Base-by-base conservation (phyloP, 1,284 basidiomycete genomes). In the Austroboletus novae-zelandiae region DNA sequence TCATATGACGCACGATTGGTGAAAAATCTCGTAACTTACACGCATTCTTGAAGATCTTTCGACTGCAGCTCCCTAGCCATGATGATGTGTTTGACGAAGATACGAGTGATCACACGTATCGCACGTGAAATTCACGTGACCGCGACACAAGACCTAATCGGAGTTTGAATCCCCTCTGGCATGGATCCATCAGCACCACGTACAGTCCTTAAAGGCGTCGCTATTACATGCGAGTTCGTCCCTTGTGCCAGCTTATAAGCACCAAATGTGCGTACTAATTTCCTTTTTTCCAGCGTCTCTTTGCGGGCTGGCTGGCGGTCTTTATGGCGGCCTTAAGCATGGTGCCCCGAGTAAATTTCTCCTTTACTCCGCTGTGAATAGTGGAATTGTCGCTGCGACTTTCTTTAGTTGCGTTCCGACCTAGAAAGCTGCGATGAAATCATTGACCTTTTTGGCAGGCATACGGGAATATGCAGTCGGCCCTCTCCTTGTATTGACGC, bases 201-300 rank as follows among this genome's bases (percentile, higher is more conserved):
- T 40, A 77, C 74, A 23, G 73, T 88, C 42, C 71, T 77, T 25
- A 71, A 76, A 51, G 81, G 82, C 48, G 78, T 83, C 39, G 58
- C 78, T 53, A 67, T 76, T 70, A 81, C 83, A 84, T 88, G 86
- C 84, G 77, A 85, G 86, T 86, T 78, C 80, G 80, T 86, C 78
- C 71, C 72, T 48, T 57, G 48, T 47, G 39, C 23, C 35, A 41
- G 40, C 43, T 44, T 17, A 40, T 46, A 37, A 36, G 48, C 52
- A 45, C 36, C 41, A 42, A 40, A 6, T 27, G 15, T 50, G 14
- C 25, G 27, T 14, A 25, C 55, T 65, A 43, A 67, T 48, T 40
- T 50, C 41, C 20, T 45, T 31, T 48, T 18, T 27, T 49, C 35
- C 39, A 61, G 55, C 67, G 80, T 83, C 80, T 53, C 66, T 74